Evolutionary conservation across 768 basidiomycete genomes (phyloP).

Genomic region (Mycena galopus): DNA sequence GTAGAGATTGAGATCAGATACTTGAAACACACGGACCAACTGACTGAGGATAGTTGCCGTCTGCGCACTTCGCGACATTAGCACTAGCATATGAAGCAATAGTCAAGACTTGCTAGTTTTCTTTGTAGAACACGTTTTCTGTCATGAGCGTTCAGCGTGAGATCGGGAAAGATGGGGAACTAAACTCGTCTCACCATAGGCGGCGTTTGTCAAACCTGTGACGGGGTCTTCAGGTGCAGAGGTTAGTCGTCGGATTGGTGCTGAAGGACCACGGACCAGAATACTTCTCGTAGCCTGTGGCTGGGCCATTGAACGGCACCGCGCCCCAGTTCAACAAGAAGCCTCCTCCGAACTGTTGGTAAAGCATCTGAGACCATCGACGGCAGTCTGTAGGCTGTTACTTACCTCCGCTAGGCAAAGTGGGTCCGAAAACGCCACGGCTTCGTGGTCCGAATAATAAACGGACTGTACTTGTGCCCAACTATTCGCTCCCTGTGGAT

Average conservation of each 20-base stretch:
- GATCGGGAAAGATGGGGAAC: neutral
- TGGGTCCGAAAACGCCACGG: conserved; percentile 60
- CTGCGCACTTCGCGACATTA: conserved; percentile 50
- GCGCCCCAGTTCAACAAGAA: conserved; percentile 61
- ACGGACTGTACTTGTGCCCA: conserved; percentile 66
- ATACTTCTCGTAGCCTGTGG: too few relatives aligned
- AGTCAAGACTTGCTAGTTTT: conserved; percentile 56
- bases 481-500: conserved; percentile 61
- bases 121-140: conserved; percentile 68
- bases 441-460: conserved; percentile 60
- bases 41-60: conserved; percentile 65
- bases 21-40: conserved; percentile 35
- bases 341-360: conserved; percentile 61
- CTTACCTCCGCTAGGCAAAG: conserved; percentile 64
- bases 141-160: neutral
- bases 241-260: too few relatives aligned
- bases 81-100: neutral
- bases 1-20: conserved; percentile 30
- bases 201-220: conserved; percentile 58
- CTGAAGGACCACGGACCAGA: too few relatives aligned
- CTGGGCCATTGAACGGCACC: conserved; percentile 50
- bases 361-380: neutral
- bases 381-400: neutral
- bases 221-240: too few relatives aligned
- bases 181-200: conserved; percentile 49